Base-by-base conservation (phyloP, 2,329 filamentous ascomycete species). In the Aspergillus jensenii region DNA sequence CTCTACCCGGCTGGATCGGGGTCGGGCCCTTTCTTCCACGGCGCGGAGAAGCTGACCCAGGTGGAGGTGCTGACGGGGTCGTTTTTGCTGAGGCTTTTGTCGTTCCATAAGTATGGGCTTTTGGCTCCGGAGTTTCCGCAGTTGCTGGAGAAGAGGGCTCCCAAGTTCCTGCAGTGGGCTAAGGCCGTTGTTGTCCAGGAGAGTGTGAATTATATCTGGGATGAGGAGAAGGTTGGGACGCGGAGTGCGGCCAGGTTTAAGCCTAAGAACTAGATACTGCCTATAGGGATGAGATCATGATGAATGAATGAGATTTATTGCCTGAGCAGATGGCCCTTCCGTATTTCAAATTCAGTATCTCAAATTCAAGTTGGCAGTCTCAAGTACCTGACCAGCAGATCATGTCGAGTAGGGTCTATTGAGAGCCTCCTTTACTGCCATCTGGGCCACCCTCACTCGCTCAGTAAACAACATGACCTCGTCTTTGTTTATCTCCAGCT, bases 151-250 rank as follows among this genome's bases (percentile, higher is more conserved):
- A 55, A 76, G 58, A 78, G 79, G 56, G 76, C 87, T n/a, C 89
- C 89, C 1, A 83, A 82, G 56, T 91, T 90, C 70, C 81, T 81
- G 68, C 84, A 82, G 62, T 93, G 90, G 89, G 84, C 84, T 0
- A 76, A 84, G 58, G 82, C 80, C 1, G 82, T 88, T 2, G 72
- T 81, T 5, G 77, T 78, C 58, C 82, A 90, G 56, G 83, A 87
- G 15, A 91, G 87, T 64, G 88, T 93, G 15, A 85, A 79, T 0
- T 80, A 76, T 48, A 85, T 88, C 59, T 90, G 79, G 66, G 72
- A 89, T 55, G 85, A 85, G 73, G 72, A 81, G 59, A 61, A 37
- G 0, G 71, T 82, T 45, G 74, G 79, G 2, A 71, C 74, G 60
- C 66, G 58, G 33, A 79, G 74, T 6, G 80, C 78, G 68, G 70